Base-by-base conservation (phyloP, 768 basidiomycete species). In the Lepiota brunneoincarnata region DNA sequence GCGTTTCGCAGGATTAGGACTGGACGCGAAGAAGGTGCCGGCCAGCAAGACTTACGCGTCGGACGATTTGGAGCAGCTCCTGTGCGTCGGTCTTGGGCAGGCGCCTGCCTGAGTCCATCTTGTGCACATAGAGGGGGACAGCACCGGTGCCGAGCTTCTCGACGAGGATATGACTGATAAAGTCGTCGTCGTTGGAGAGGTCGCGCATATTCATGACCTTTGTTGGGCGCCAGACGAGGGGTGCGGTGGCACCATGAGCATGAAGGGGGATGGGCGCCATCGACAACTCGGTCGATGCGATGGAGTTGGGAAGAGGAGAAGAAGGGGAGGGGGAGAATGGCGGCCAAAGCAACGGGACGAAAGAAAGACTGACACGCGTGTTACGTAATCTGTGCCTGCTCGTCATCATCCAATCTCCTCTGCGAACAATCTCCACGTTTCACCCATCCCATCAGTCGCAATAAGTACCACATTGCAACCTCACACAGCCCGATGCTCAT, bases 131-230 rank as follows among this genome's bases (percentile, higher is more conserved):
- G 49, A 93, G 78, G n/a, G 91, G 91, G 6, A 87, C 86, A 6
- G 68, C 69, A 28, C 87, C 87, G 2, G 90, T 90, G 40, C 91
- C 91, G 31, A 93, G 82, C 62, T 92, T 92, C 73, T 93, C 91
- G 58, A 93, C 89, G 54, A 93, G 83, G 36, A 93, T 79, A 73
- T 93, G 89, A 64, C 87, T 89, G 67, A 93, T 84, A 68, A 92
- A 93, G 72, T 93, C 91, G 69, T 93, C 91, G 72, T 93, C 91
- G 69, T 83, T 85, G 64, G 91, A 89, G 57, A 93, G 81, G 81
- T 93, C 91, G 70, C 82, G 81, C 79, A 90, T 87, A 74, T 90
- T 89, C 90, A 93, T 93, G 62, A 89, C 86, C 77, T 89, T 91
- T 45, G 89, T 92, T 17, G 85, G 85, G 39, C 87, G 83, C 90